Evolutionary conservation across 805 yeast genomes (phyloP).

Genomic region (Wickerhamiella cacticola): DNA sequence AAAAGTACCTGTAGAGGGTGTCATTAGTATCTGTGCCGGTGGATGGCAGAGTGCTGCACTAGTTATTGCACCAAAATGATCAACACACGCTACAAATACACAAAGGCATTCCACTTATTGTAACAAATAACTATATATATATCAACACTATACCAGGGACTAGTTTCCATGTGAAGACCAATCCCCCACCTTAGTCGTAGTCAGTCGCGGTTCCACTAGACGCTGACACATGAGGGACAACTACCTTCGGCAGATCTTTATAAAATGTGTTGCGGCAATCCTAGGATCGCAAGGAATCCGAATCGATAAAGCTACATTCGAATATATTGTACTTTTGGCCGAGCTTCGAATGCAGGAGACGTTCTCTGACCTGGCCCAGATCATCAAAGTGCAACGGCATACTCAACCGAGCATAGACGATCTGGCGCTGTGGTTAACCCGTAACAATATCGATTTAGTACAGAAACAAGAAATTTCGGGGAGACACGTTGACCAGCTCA

Average conservation of each 20-base stretch:
- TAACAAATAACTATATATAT: no score
- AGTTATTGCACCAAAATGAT: no score
- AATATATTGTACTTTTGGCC: slow-evolving; percentile 26
- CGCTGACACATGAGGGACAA: slow-evolving; percentile 14
- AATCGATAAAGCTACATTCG: slow-evolving; percentile 20
- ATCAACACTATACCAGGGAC: no score
- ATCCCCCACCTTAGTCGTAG: no score
- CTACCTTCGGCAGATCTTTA: slow-evolving; percentile 21
- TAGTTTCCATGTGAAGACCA: no score
- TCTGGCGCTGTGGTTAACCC: slow-evolving; percentile 25
- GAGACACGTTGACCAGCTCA: slow-evolving; percentile 22
- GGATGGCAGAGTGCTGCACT: slow-evolving; percentile 77
- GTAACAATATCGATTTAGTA: slow-evolving; percentile 26
- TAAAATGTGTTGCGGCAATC: slow-evolving; percentile 24
- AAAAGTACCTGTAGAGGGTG: slow-evolving; percentile 29
- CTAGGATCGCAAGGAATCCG: slow-evolving; percentile 16
- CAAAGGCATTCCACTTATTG: no score
- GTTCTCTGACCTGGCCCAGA: slow-evolving; percentile 21
- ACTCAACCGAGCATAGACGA: slow-evolving; percentile 27
- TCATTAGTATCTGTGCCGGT: slow-evolving; percentile 54
- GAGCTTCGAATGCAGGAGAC: slow-evolving; percentile 26
- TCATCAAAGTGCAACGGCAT: slow-evolving; percentile 29
- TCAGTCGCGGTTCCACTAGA: no score
- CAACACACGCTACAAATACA: no score
- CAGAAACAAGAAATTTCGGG: slow-evolving; percentile 20